Percentiles rank a stretch among this genome's conserved stretches.
Evolutionary conservation across 371 early-diverging fungal species (phyloP).

Genomic region (Mucor indicus): DNA sequence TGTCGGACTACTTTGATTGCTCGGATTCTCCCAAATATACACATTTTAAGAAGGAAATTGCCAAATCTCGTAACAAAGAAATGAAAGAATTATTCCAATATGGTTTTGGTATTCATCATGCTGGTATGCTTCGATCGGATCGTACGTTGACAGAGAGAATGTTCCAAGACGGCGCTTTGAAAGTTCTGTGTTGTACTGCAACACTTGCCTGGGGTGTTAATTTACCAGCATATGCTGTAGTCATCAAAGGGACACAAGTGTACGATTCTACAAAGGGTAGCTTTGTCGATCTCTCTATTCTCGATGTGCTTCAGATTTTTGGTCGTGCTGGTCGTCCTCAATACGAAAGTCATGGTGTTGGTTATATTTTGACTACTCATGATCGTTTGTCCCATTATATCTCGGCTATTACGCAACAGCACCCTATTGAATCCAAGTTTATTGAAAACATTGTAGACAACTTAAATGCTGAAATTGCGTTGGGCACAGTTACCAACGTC

Average conservation of each 20-base stretch:
- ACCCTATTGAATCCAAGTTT: slow-evolving; percentile 97
- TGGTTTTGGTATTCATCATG: slow-evolving; percentile 98
- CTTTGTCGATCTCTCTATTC: slow-evolving; percentile 88
- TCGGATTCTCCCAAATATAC: slow-evolving; percentile 27
- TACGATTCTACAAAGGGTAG: slow-evolving; percentile 94
- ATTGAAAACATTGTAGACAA: slow-evolving; percentile 87
- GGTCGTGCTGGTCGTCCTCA: slow-evolving; percentile 99
- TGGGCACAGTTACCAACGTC: slow-evolving; percentile 92
- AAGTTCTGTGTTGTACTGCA: slow-evolving; percentile 96
- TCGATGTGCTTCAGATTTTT: slow-evolving; percentile 98
- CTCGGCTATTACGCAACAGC: slow-evolving; percentile 92
- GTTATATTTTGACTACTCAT: slow-evolving; percentile 88
- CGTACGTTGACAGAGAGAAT: slow-evolving; percentile 86
- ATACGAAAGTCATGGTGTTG: slow-evolving; percentile 91
- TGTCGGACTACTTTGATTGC: slow-evolving; percentile 45
- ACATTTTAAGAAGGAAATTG: slow-evolving; percentile 35
- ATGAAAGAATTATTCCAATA: slow-evolving; percentile 75
- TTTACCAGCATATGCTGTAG: slow-evolving; percentile 97
- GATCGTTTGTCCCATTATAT: slow-evolving; percentile 93
- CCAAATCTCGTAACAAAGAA: slow-evolving; percentile 80
- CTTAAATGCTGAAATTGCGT: slow-evolving; percentile 95
- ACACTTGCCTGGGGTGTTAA: slow-evolving; percentile 99
- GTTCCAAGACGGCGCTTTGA: slow-evolving; percentile 89
- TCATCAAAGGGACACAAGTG: slow-evolving; percentile 98
- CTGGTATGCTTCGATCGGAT: slow-evolving; percentile 93